Base-by-base conservation (phyloP, 306 rosid species). In the Acacia confusa region DNA sequence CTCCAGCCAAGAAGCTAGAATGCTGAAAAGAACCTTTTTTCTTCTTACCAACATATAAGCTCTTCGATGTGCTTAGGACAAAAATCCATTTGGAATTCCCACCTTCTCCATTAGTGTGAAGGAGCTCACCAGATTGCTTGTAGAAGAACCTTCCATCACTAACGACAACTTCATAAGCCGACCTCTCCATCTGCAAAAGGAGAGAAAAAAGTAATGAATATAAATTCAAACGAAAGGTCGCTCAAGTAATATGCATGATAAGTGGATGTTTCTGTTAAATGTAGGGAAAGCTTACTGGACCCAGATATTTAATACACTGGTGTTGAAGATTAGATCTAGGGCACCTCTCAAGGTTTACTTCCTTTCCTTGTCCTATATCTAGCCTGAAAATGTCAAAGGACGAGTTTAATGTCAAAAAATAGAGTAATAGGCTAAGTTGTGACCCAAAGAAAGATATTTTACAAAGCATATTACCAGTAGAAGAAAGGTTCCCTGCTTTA, bases 401-500 rank as follows among this genome's bases (percentile, higher is more conserved):
- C 57, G 9, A 64, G 10, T 24, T 70, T 75, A 55, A 40, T 27
- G 19, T 69, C 9, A 43, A 55, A 79, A 43, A 20, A 30, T 48
- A 50, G 36, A 48, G 57, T 34, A 77, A 44, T 65, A 12, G 28
- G 22, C 70, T 43, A 16, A 27, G 20, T 11, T 61, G 15, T 19
- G 22, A 80, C 67, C 45, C 16, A 3, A 27, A 60, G 67, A 52
- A 36, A 70, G 36, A 66, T 63, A 32, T 77, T 57, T 55, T 16
- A 16, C 22, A n/a, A 36, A 82, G 70, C 74, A 57, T 43, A 34
- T 83, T 86, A 89, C 92, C 94, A 91, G 89, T 91, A 91, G 87
- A 91, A 91, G 86, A 89, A 91, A 8, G 94, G 94, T 83, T 91
- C 91, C 84, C 70, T 84, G 28, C 92, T 84, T 86, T 84, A 90